Percentiles rank a stretch among this genome's conserved stretches.
These are phyloP conservation scores for Lentinula aciculospora DNA, from an alignment of 768 basidiomycete species.

Conservation along the genomic window DNA sequence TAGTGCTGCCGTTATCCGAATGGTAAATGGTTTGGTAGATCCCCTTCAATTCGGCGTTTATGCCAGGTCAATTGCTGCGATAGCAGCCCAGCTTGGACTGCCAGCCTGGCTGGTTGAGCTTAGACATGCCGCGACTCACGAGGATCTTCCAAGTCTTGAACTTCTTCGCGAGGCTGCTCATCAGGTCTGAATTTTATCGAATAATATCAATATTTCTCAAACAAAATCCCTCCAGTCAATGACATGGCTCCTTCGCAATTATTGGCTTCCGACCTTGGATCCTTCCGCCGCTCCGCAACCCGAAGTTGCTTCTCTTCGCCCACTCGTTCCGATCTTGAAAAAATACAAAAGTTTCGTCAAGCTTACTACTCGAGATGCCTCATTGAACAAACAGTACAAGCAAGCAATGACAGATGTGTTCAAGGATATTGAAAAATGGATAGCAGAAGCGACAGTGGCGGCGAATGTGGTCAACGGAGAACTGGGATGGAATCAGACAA, in stretches of 20 bases:
- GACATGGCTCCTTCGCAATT: slow-evolving; percentile 78
- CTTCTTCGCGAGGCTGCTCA: slow-evolving; percentile 70
- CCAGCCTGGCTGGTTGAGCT: slow-evolving; percentile 90
- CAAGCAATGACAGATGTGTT: slow-evolving; percentile 42
- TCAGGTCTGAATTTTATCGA: slow-evolving; percentile 41
- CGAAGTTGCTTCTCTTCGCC: slow-evolving; percentile 35
- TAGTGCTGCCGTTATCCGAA: slow-evolving; percentile 74
- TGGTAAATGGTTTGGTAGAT: slow-evolving; percentile 95
- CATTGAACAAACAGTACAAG: slow-evolving; percentile 46
- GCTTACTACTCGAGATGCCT: slow-evolving; percentile 56
- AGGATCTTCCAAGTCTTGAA: slow-evolving; percentile 83
- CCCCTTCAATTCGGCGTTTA: slow-evolving; percentile 86
- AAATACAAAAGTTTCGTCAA: slow-evolving; percentile 71
- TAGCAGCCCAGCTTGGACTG: slow-evolving; percentile 81
- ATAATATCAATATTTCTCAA: not conserved
- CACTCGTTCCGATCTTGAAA: slow-evolving; percentile 63
- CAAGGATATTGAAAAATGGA: slow-evolving; percentile 72
- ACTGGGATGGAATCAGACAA: slow-evolving; percentile 37
- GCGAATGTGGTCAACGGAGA: slow-evolving; percentile 44
- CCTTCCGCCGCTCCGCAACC: slow-evolving; percentile 32
- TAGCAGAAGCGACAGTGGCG: slow-evolving; percentile 65
- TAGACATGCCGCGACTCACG: slow-evolving; percentile 93
- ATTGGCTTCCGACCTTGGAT: slow-evolving; percentile 74
- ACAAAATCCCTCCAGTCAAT: slow-evolving; percentile 52
- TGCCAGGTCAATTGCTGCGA: slow-evolving; percentile 85